These are phyloP conservation scores for Populus hybrid DNA, from an alignment of 441 rosid genomes.

Conservation along the genomic window DNA sequence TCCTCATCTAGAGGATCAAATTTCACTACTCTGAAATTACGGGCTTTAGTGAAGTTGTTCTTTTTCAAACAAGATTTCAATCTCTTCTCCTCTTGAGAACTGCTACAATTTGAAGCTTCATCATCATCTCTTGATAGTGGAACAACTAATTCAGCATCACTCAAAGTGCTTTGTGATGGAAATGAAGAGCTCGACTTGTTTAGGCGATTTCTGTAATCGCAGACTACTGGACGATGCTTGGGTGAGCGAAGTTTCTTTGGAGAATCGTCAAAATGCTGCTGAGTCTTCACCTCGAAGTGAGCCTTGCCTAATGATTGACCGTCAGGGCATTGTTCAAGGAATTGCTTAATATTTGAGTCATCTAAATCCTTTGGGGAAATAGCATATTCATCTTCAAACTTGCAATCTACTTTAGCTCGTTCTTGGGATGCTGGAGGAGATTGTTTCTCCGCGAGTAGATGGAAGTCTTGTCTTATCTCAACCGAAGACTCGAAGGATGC, in stretches of 20 bases:
- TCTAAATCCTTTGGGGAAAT: constrained; percentile 1
- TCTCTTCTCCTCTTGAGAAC: neutral
- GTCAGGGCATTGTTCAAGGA: neutral
- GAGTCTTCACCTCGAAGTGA: neutral
- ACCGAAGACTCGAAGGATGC: constrained; percentile 19
- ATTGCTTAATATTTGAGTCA: neutral
- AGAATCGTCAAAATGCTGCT: neutral
- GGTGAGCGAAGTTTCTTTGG: constrained; percentile 4
- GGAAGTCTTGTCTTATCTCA: neutral
- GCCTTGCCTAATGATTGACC: neutral
- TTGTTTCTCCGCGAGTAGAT: neutral
- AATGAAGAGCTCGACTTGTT: neutral
- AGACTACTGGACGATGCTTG: neutral
- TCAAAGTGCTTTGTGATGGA: neutral
- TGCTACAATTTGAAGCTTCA: neutral
- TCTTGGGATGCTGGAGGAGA: neutral
- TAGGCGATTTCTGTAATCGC: neutral
- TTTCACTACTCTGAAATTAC: constrained; percentile 23
- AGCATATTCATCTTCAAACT: neutral
- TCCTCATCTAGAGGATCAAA: constrained; percentile 19
- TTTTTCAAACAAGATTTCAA: constrained; percentile 34
- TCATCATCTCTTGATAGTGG: neutral
- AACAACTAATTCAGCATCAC: neutral
- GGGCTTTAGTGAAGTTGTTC: constrained; percentile 7
- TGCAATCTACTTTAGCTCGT: constrained; percentile 8